phyloP scores from a whole-genome alignment of 495 filamentous ascomycete genomes.

The Xylaria intraflava region DNA sequence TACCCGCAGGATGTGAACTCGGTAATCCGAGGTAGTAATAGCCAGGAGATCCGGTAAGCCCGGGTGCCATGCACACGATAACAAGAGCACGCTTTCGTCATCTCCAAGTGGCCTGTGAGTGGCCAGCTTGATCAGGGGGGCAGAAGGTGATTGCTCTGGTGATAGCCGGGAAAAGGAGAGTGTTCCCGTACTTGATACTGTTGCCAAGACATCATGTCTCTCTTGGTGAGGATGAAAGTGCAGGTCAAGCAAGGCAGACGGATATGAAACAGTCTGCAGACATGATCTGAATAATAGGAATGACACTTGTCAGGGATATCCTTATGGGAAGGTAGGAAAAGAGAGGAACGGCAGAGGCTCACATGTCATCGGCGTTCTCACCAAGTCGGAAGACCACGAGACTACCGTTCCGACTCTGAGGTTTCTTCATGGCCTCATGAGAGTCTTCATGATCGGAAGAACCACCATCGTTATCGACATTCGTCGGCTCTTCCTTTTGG shows the following conservation, averaged over 20 bases:
- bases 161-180: slow-evolving; percentile 56
- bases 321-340: neutral
- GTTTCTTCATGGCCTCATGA: slow-evolving; percentile 15
- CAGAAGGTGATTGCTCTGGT: slow-evolving; percentile 11
- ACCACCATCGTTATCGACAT: slow-evolving; percentile 12
- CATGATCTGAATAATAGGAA: slow-evolving; percentile 26
- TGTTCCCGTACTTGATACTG: slow-evolving; percentile 65
- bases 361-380: slow-evolving; percentile 41
- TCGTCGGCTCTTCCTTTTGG: slow-evolving; percentile 41
- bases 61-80: slow-evolving; percentile 69
- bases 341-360: slow-evolving; percentile 26
- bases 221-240: slow-evolving; percentile 60
- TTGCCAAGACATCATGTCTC: slow-evolving; percentile 50
- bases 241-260: slow-evolving; percentile 75
- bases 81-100: slow-evolving; percentile 52
- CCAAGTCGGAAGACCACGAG: slow-evolving; percentile 57
- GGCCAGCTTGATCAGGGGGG: slow-evolving; percentile 26
- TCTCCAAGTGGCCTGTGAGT: slow-evolving; percentile 29
- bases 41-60: slow-evolving; percentile 42
- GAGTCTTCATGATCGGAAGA: slow-evolving; percentile 15
- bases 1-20: slow-evolving; percentile 45
- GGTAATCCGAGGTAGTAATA: slow-evolving; percentile 62
- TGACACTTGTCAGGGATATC: slow-evolving; percentile 9
- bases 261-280: slow-evolving; percentile 47
- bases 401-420: slow-evolving; percentile 64